These are phyloP conservation scores for Dalechampia spathulata DNA, from an alignment of 441 rosid genomes.

Conservation along the genomic window DNA sequence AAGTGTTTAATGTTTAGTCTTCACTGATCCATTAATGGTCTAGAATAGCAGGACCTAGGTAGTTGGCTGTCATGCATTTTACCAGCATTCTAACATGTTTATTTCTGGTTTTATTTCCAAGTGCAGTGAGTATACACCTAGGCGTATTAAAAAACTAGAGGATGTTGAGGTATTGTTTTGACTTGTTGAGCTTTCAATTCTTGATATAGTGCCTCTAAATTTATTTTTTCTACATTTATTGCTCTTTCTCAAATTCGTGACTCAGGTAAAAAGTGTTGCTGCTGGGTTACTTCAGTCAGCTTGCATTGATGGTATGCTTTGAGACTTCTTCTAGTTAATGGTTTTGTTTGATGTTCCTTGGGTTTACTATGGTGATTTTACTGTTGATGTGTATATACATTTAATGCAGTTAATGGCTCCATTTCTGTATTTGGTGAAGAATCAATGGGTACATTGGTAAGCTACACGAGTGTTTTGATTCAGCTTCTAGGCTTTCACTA, in stretches of 20 bases:
- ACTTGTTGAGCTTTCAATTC: slow-evolving; percentile 8
- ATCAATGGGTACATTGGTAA: slow-evolving; percentile 44
- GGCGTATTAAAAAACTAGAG: slow-evolving; percentile 80
- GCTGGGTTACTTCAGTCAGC: slow-evolving; percentile 94
- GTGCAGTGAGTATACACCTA: slow-evolving; percentile 88
- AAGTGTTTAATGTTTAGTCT: neutral
- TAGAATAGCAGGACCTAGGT: neutral
- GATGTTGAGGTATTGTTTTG: slow-evolving; percentile 58
- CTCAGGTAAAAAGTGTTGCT: slow-evolving; percentile 65
- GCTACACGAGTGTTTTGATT: slow-evolving; percentile 10
- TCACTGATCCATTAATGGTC: neutral
- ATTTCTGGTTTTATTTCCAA: slow-evolving; percentile 13
- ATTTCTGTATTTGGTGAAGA: slow-evolving; percentile 79
- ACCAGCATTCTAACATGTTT: slow-evolving; percentile 5
- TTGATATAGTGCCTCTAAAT: slow-evolving; percentile 13
- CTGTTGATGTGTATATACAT: slow-evolving; percentile 10
- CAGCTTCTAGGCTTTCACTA: neutral
- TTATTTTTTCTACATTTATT: slow-evolving; percentile 7
- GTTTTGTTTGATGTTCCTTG: neutral
- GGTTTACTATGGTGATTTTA: neutral
- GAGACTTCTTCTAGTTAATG: slow-evolving; percentile 11
- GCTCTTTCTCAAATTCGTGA: slow-evolving; percentile 17
- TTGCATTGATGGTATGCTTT: slow-evolving; percentile 63
- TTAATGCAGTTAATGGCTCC: slow-evolving; percentile 64
- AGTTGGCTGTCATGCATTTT: neutral